Conservation (phyloP, 192 early-diverging fungal genomes). For the Coemansia sp. region DNA sequence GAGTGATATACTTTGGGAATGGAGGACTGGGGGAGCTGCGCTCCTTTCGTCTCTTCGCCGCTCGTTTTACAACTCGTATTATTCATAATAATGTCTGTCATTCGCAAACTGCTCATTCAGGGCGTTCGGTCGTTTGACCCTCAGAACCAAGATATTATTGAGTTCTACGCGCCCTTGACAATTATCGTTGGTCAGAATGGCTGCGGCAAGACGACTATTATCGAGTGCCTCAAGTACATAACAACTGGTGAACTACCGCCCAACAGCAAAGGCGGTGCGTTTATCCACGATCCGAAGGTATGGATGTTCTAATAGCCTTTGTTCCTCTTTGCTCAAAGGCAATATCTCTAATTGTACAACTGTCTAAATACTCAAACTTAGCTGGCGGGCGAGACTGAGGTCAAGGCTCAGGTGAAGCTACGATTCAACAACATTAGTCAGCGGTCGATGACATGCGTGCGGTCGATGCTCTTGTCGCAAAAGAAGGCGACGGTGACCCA, state of each 20-base stretch:
- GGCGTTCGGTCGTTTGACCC: constrained; percentile 94
- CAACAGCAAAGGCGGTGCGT: constrained; percentile 82
- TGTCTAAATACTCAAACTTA: constrained; percentile 12
- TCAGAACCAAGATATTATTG: constrained; percentile 68
- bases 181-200: constrained; percentile 96
- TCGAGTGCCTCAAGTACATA: constrained; percentile 95
- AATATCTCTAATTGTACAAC: not conserved
- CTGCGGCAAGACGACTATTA: constrained; percentile 97
- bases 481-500: constrained; percentile 60
- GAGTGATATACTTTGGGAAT: not conserved
- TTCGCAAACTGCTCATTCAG: constrained; percentile 74
- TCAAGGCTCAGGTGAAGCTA: constrained; percentile 91
- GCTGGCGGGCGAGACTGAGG: constrained; percentile 72
- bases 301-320: not conserved
- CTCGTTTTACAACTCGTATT: not conserved
- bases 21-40: not conserved
- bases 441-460: constrained; percentile 69
- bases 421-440: constrained; percentile 79
- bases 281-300: constrained; percentile 93
- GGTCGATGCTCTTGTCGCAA: constrained; percentile 76
- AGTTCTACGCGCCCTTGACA: constrained; percentile 89
- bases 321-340: not conserved
- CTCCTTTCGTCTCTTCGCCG: not conserved
- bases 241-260: constrained; percentile 92
- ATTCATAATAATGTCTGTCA: constrained; percentile 56